phyloP scores from a whole-genome alignment of 495 filamentous ascomycete species.

The Schizothecium vesticola region DNA sequence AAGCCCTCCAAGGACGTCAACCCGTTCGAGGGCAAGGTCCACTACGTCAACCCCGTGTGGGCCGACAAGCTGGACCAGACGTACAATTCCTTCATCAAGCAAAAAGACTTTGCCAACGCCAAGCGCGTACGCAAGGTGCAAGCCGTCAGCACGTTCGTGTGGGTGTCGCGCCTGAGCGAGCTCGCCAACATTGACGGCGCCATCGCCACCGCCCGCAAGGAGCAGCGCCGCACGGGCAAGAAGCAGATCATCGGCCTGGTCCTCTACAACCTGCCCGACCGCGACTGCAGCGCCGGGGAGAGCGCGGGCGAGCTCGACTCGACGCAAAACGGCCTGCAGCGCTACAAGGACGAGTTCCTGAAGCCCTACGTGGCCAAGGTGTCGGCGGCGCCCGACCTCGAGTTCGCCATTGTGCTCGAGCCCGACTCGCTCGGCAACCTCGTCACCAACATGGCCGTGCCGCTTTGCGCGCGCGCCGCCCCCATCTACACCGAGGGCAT shows the following conservation, averaged over 20 bases:
- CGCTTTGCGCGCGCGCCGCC: slow-evolving; percentile 52
- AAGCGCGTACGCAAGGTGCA: slow-evolving; percentile 40
- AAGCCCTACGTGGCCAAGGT: slow-evolving; percentile 38
- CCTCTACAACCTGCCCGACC: slow-evolving; percentile 61
- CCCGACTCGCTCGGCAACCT: slow-evolving; percentile 61
- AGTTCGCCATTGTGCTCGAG: slow-evolving; percentile 44
- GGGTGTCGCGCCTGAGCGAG: slow-evolving; percentile 35
- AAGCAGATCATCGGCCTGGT: slow-evolving; percentile 48
- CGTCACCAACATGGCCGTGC: slow-evolving; percentile 51
- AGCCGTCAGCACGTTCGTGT: slow-evolving; percentile 50
- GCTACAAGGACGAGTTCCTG: slow-evolving; percentile 57
- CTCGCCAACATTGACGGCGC: slow-evolving; percentile 44
- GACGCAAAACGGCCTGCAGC: slow-evolving; percentile 43
- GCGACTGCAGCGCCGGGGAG: slow-evolving; percentile 58
- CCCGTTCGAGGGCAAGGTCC: slow-evolving; percentile 48
- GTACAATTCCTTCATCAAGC: slow-evolving; percentile 41
- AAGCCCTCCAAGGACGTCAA: slow-evolving; percentile 25
- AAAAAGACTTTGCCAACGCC: slow-evolving; percentile 32
- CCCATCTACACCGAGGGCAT: slow-evolving; percentile 51
- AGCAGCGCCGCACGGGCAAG: slow-evolving; percentile 39
- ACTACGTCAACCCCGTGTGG: slow-evolving; percentile 52
- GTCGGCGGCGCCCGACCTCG: slow-evolving; percentile 23
- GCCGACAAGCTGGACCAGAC: slow-evolving; percentile 45
- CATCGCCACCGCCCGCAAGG: slow-evolving; percentile 41
- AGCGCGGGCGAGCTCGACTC: slow-evolving; percentile 55